Conservation (phyloP, 176 grass and related monocot genomes). For the Eragrostis curvula region DNA sequence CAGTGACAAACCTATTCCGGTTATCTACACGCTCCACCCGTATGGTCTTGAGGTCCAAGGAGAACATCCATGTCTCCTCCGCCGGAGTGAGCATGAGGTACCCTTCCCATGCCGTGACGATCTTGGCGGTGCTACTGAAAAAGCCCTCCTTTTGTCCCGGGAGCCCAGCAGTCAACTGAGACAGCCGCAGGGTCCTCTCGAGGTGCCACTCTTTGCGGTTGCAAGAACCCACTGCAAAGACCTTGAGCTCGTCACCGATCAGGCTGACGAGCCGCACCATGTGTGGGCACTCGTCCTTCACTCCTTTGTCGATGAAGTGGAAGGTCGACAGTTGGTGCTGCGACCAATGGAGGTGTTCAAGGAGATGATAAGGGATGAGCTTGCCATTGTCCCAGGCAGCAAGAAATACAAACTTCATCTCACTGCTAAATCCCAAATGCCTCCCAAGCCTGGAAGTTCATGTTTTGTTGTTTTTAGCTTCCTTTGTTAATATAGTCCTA, state of each 20-base stretch:
- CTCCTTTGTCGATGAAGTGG: background rate
- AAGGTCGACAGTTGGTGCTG: background rate
- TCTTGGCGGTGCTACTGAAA: background rate
- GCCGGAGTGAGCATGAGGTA: background rate
- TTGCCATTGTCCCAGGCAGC: no score
- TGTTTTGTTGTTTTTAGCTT: no score
- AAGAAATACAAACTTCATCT: no score
- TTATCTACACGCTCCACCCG: background rate
- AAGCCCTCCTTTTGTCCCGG: background rate
- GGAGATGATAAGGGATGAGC: background rate
- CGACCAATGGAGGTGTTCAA: background rate
- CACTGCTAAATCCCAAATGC: no score
- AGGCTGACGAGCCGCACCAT: background rate
- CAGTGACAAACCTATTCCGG: no score
- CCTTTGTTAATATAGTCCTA: no score
- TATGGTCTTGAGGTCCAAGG: slow-evolving; percentile 22
- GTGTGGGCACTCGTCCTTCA: no score
- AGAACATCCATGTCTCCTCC: background rate
- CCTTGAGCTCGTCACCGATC: background rate
- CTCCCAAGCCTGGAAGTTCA: no score
- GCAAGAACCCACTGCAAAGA: background rate
- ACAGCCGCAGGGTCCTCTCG: background rate
- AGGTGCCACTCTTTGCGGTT: background rate
- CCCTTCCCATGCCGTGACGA: background rate
- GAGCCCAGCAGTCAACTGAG: background rate